Conservation (phyloP, 2,329 filamentous ascomycete genomes). For the Arthroderma sp. region DNA sequence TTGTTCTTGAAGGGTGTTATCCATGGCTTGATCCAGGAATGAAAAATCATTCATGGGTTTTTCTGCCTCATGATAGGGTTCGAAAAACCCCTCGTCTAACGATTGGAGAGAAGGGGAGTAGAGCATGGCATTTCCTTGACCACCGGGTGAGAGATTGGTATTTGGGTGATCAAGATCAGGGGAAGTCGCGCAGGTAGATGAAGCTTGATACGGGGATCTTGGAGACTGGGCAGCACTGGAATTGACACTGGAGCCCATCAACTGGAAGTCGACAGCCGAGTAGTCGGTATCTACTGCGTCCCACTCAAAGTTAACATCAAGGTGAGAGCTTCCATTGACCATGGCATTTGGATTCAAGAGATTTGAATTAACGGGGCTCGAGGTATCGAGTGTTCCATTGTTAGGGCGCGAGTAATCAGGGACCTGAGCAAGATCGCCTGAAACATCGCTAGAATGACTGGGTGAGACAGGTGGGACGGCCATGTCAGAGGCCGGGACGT, state of each 20-base stretch:
- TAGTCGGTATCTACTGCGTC: constrained; percentile 15
- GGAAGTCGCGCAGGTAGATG: constrained; percentile 8
- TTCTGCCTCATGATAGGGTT: constrained; percentile 11
- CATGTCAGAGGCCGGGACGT: constrained; percentile 16
- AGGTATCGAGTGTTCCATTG: neutral
- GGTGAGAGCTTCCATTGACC: constrained; percentile 1
- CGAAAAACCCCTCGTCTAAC: constrained; percentile 15
- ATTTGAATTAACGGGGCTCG: neutral
- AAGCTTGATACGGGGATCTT: neutral
- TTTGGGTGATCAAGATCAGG: constrained; percentile 9
- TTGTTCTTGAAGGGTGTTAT: neutral
- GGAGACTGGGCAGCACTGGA: neutral
- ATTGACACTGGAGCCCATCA: constrained; percentile 10
- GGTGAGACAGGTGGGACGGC: constrained; percentile 17
- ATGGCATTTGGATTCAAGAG: neutral
- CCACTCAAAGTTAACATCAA: constrained; percentile 12
- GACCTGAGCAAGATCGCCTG: neutral
- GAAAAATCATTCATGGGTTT: constrained; percentile 17
- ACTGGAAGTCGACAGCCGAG: constrained; percentile 16
- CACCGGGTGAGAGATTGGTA: constrained; percentile 15
- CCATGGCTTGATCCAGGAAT: constrained; percentile 12
- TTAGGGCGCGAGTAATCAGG: neutral
- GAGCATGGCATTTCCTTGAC: constrained; percentile 19
- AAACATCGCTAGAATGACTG: constrained; percentile 1
- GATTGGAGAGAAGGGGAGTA: constrained; percentile 17